Evolutionary conservation across 148 eudicot genomes (phyloP), one percentile per base, ranked within the genome.

Genomic region (Persicaria maculosa): DNA sequence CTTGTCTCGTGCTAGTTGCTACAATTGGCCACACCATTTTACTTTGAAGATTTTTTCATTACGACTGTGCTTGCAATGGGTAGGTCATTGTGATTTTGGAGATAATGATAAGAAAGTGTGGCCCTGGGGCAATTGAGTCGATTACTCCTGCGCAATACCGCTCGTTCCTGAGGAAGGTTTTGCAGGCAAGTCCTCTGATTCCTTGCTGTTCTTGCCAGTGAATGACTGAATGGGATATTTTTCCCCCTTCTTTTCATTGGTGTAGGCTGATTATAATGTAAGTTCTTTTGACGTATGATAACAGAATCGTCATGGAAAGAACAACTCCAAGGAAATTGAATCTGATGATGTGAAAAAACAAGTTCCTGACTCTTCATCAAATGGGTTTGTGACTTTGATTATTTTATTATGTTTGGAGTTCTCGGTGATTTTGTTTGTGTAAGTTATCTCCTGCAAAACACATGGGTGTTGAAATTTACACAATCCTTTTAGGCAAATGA

Each of bases 81-180:
- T 74, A 95, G 98, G 91, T 95, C 55, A 90, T 81, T 2, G 90
- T 95, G 57, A 92, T 95, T 75, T 57, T 95, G 79, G 98, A 95
- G 88, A 92, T 95, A 77, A 52, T 90, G 85, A 86, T 88, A 72
- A 80, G 98, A 67, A 88, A 90, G 77, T 95, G 92, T 81, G 98
- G 98, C 75, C 72, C 81, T 70, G 88, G 83, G 2, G 73, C 89
- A 43, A 84, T 92, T 61, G 85, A 88, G 80, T 79, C 73, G 68
- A 76, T 81, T 72, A 81, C 82, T 44, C 92, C 97, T 43, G 92
- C 84, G 40, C 90, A 91, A 77, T 84, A 92, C 74, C 84, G 73
- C 72, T 72, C 86, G 50, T 92, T 92, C 76, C 72, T 92, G 53
- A 83, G 79, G 71, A 83, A 78, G 57, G 89, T 95, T 68, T 72